Conservation (phyloP, 176 grass and related monocot genomes). For the Eragrostis nindensis region DNA sequence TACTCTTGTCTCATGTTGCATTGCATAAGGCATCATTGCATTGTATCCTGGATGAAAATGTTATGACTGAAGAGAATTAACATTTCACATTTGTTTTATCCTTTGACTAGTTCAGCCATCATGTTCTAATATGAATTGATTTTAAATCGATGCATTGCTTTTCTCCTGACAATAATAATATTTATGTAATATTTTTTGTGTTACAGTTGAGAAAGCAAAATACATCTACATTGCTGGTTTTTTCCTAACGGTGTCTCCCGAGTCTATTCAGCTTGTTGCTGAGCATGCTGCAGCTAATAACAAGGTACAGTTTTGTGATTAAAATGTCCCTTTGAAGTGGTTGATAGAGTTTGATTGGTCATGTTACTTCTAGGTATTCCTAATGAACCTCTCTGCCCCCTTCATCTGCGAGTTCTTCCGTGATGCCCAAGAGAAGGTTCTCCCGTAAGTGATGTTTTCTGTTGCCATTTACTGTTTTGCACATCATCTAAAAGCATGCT, state of each 20-base stretch:
- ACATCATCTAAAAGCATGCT: background rate
- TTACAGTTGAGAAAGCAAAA: conserved; percentile 95
- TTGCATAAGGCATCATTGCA: background rate
- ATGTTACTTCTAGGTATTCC: conserved; percentile 66
- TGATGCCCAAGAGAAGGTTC: conserved; percentile 85
- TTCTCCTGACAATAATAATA: conserved; percentile 18
- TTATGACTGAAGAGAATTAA: background rate
- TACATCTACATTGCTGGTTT: conserved; percentile 98
- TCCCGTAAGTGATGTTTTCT: conserved; percentile 74
- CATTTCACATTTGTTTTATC: background rate
- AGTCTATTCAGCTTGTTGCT: conserved; percentile 94
- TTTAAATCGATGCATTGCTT: conserved; percentile 1
- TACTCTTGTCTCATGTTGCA: conserved; percentile 8
- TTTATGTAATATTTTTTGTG: background rate
- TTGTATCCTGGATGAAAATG: background rate
- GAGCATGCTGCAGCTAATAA: conserved; percentile 89
- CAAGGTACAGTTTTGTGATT: conserved; percentile 59
- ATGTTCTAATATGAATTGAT: background rate
- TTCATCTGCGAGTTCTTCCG: conserved; percentile 97
- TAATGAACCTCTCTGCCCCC: conserved; percentile 95
- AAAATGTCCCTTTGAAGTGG: background rate
- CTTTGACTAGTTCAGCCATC: background rate
- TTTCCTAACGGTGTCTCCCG: conserved; percentile 97
- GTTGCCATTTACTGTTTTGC: background rate
- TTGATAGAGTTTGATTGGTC: conserved; percentile 11